A percentile compares a stretch with the other conserved stretches of the same genome.
Evolutionary conservation across 2,329 filamentous ascomycete species (phyloP).

Genomic region (Monilinia polystroma): DNA sequence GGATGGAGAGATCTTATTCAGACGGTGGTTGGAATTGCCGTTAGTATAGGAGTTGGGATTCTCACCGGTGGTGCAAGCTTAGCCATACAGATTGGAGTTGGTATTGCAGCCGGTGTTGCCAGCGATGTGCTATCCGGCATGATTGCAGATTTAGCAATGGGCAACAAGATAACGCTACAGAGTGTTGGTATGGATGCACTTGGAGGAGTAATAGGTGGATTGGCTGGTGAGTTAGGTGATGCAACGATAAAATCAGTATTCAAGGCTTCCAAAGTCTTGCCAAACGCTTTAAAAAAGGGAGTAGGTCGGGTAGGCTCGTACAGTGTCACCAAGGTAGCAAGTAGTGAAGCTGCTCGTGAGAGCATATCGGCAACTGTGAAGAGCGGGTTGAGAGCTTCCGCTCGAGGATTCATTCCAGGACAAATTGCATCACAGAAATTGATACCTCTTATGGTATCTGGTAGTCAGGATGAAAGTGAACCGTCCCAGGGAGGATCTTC

Average conservation of each 20-base stretch:
- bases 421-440: background rate
- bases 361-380: background rate
- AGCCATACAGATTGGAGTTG: conserved; percentile 19
- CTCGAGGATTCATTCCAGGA: conserved; percentile 1
- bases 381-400: conserved; percentile 2
- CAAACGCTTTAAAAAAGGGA: background rate
- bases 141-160: background rate
- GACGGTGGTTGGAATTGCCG: conserved; percentile 14
- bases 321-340: background rate
- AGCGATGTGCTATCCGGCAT: conserved; percentile 10
- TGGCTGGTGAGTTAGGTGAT: conserved; percentile 3
- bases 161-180: background rate
- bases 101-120: conserved; percentile 16
- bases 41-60: conserved; percentile 14
- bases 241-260: background rate
- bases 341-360: background rate
- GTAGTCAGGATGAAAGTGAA: background rate
- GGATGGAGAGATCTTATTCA: conserved; percentile 17
- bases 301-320: conserved; percentile 3
- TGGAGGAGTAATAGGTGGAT: conserved; percentile 9
- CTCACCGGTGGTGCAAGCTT: conserved; percentile 17
- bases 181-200: conserved; percentile 19
- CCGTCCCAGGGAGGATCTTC: background rate
- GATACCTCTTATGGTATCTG: background rate
- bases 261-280: background rate